These are phyloP conservation scores for Zygosaccharomyces gambellarensis DNA, from an alignment of 805 yeast genomes.

Conservation along the genomic window DNA sequence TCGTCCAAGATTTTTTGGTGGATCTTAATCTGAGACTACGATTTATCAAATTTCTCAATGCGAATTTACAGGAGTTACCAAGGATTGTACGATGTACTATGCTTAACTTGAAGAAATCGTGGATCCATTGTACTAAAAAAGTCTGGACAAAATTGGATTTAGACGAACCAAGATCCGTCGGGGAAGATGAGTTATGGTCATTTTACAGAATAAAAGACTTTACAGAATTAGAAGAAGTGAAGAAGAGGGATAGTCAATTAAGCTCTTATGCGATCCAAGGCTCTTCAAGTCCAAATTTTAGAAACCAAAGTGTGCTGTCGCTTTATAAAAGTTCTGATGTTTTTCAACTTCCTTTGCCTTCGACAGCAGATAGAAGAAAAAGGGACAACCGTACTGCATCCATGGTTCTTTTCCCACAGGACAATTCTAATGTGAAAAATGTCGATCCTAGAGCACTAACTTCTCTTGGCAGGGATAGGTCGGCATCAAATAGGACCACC, in stretches of 20 bases:
- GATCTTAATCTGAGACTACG: conserved; percentile 43
- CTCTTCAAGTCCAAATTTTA: conserved; percentile 28
- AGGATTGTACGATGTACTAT: conserved; percentile 37
- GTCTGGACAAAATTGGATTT: conserved; percentile 28
- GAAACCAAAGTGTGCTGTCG: conserved; percentile 32
- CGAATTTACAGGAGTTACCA: conserved; percentile 17
- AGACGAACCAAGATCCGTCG: conserved; percentile 16
- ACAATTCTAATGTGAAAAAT: conserved; percentile 19
- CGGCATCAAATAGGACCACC: not conserved
- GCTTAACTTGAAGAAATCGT: conserved; percentile 44
- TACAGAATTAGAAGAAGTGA: conserved; percentile 14
- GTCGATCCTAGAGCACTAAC: conserved; percentile 2
- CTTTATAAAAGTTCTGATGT: conserved; percentile 24
- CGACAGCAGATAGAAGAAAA: conserved; percentile 6
- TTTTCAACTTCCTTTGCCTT: conserved; percentile 16
- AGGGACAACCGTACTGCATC: conserved; percentile 24
- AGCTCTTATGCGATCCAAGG: conserved; percentile 31
- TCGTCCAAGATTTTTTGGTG: conserved; percentile 73
- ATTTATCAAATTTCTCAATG: conserved; percentile 42
- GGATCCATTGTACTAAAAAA: conserved; percentile 37
- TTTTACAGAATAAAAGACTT: conserved; percentile 22
- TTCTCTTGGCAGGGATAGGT: not conserved
- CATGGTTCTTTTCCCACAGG: conserved; percentile 30
- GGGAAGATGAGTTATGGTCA: conserved; percentile 23
- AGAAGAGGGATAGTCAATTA: conserved; percentile 24